A percentile compares a stretch with the other conserved stretches of the same genome.
These are phyloP conservation scores for Nothophoma quercina DNA, from an alignment of 2,329 filamentous ascomycete species.

Conservation along the genomic window DNA sequence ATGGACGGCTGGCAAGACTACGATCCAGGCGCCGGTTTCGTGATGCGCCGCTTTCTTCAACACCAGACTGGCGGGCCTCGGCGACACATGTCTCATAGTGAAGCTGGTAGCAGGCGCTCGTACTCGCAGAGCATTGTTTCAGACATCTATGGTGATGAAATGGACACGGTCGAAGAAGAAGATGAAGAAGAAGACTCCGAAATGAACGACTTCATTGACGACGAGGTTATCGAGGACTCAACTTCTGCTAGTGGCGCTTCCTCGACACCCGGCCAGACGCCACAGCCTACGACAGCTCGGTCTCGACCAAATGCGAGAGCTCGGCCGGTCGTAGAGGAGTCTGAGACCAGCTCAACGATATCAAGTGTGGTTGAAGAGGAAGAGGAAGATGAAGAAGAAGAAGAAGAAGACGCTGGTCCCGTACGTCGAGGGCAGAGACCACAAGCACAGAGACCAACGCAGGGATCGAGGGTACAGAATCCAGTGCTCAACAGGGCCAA, in stretches of 20 bases:
- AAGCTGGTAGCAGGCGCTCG: constrained; percentile 50
- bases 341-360: constrained; percentile 48
- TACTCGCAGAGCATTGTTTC: constrained; percentile 52
- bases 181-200: constrained; percentile 51
- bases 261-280: constrained; percentile 41
- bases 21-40: constrained; percentile 38
- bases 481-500: constrained; percentile 45
- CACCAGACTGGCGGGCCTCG: constrained; percentile 37
- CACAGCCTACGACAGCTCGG: constrained; percentile 36
- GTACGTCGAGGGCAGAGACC: constrained; percentile 45
- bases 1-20: constrained; percentile 44
- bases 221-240: constrained; percentile 36
- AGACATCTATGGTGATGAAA: constrained; percentile 51
- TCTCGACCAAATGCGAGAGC: constrained; percentile 33
- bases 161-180: constrained; percentile 54
- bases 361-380: constrained; percentile 44
- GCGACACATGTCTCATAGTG: constrained; percentile 51
- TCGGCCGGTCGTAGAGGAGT: constrained; percentile 48
- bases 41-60: constrained; percentile 45
- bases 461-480: constrained; percentile 34
- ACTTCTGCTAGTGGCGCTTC: constrained; percentile 35
- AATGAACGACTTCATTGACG: constrained; percentile 54
- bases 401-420: constrained; percentile 47
- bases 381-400: constrained; percentile 34
- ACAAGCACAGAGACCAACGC: constrained; percentile 35